Evolutionary conservation across 495 filamentous ascomycete genomes (phyloP), one percentile per base, ranked within the genome.

Genomic region (Astrocystis sublimbata): DNA sequence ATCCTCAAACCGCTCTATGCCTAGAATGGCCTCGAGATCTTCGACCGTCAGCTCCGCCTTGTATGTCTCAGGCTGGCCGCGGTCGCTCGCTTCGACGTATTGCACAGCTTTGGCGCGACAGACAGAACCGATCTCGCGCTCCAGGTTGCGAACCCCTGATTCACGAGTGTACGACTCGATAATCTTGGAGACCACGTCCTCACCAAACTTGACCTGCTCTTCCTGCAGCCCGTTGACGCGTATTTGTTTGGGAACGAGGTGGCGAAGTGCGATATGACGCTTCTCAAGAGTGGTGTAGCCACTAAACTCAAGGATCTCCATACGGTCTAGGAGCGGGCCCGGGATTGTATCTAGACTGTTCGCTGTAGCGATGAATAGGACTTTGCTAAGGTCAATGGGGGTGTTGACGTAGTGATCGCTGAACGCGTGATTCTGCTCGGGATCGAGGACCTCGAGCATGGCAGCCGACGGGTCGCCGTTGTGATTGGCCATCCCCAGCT

Each of bases 281-380:
- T 99, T 99, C 81, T 99, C 94, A n/a, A 97, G 82, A 6, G 92
- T 96, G 12, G 94, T 99, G 77, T 99, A 99, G 68, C 96, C 94
- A 12, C 91, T 89, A 26, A 99, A 84, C 58, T 86, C 81, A 54
- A 98, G 93, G 1, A 88, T 94, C 79, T 99, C 94, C 94, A 98
- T 98, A 31, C 94, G 86, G 76, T 99, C 94, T 0, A 98, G 85
- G n/a, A 99, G 79, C 15, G 94, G 92, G 12, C 93, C 82, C 6
- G 96, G 93, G 61, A 99, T 99, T 4, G 94, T 97, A 68, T 97
- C 92, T 33, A 97, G 85, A 1, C 86, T 92, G 76, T 99, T 99
- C 17, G 94, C 94, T 9, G 94, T 99, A n/a, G 94, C 94, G 64
- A 99, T 96, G 77, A 99, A 99, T 7, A 98, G 84, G 17, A 99